phyloP scores from a whole-genome alignment of 176 grass and related monocot species.

The Hordeum marinum region DNA sequence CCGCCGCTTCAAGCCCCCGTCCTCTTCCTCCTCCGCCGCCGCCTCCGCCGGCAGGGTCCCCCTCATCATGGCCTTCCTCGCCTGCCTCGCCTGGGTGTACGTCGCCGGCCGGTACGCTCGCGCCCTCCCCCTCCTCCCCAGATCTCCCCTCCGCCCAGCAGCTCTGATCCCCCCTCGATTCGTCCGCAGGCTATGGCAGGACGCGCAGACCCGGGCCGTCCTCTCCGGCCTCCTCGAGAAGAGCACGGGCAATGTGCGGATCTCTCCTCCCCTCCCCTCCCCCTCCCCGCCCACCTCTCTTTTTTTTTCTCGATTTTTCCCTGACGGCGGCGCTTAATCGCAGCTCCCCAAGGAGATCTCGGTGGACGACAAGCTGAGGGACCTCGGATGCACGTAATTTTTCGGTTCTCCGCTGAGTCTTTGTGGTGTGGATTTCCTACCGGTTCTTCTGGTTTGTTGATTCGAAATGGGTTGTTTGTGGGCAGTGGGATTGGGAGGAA shows the following conservation, averaged over 20 bases:
- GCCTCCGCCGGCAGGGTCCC: conserved; percentile 39
- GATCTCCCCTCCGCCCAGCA: neutral
- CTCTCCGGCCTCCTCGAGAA: conserved; percentile 79
- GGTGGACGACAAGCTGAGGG: conserved; percentile 89
- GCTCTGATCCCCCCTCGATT: neutral
- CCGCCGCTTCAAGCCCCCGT: conserved; percentile 46
- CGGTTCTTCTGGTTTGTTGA: neutral
- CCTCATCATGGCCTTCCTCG: conserved; percentile 89
- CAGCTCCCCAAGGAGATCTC: conserved; percentile 82
- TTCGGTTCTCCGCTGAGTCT: neutral
- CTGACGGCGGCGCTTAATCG: neutral
- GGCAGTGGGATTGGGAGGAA: conserved; percentile 74
- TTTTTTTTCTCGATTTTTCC: neutral
- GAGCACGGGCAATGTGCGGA: conserved; percentile 69
- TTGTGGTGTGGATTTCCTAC: neutral
- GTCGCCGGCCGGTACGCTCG: conserved; percentile 67
- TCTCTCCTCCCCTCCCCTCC: neutral
- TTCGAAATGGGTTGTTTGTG: conserved; percentile 7
- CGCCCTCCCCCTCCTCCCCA: neutral
- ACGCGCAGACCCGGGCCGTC: conserved; percentile 75
- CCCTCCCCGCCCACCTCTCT: neutral
- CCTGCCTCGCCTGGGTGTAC: conserved; percentile 98
- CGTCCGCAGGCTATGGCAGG: conserved; percentile 82
- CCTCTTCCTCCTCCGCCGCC: neutral
- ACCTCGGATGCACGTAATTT: conserved; percentile 85